Evolutionary conservation across 2,329 filamentous ascomycete species (phyloP), one percentile per base, ranked within the genome.

Genomic region (Ceratocystis harringtonii): DNA sequence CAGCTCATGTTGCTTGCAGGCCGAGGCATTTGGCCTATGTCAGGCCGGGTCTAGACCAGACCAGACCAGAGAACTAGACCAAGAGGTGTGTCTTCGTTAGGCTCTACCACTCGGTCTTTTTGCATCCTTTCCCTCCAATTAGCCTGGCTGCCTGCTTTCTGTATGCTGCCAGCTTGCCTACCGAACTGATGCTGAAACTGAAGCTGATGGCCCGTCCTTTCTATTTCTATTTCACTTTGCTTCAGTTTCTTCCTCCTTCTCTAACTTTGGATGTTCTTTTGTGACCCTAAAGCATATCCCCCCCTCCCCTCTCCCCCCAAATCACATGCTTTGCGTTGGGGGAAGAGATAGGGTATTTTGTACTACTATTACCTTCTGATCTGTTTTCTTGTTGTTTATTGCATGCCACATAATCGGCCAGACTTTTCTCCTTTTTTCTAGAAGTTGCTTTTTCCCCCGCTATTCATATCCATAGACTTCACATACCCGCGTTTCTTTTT

Each of bases 381-480:
- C 8, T 10, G 10, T 41, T 50, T 50, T 50, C 36, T 41, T 41
- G 36, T 41, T 41, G 36, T 41, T 41, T 12, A 41, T 50, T 50
- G n/a, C 45, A 50, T 50, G 45, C 45, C 12, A 28, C 25, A 17
- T 57, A 25, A 15, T 30, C 19, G 5, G 22, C 17, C 25, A 3
- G 28, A 5, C 17, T 48, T 52, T 15, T 12, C 22, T 5, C 12
- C 30, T 41, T 43, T 25, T 55, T 63, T 43, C 12, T 63, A 50
- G 45, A 50, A 15, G 17, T 19, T 12, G 30, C 15, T 43, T 63
- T 19, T 44, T 57, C 28, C 32, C 30, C 45, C 22, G 30, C 22
- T 41, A n/a, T 7, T 43, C 52, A 57, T 57, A 57, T 57, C 25
- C 52, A 57, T 57, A 57, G 52, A 57, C 52, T 57, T 41, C 28